Evolutionary conservation across 768 basidiomycete genomes (phyloP).

Genomic region (Favolaschia claudopus): DNA sequence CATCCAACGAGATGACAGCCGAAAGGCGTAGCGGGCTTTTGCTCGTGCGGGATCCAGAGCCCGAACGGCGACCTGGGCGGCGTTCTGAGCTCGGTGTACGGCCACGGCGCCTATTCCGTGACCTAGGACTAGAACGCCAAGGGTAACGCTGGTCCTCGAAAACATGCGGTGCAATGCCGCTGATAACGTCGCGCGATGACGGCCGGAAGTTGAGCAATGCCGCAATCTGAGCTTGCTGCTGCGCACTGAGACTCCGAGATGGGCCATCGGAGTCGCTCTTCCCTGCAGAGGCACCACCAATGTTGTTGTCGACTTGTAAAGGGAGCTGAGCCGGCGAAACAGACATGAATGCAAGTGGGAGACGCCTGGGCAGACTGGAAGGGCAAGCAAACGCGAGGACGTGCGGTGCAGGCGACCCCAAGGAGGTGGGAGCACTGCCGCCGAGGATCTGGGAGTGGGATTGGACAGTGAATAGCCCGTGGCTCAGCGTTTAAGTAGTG

Average conservation of each 20-base stretch:
- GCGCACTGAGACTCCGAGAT: neutral
- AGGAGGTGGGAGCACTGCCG: too few relatives aligned
- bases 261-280: too few relatives aligned
- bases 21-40: slow-evolving; percentile 17
- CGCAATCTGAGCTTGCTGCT: slow-evolving; percentile 16
- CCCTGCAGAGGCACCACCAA: too few relatives aligned
- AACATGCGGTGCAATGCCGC: slow-evolving; percentile 26
- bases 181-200: slow-evolving; percentile 24
- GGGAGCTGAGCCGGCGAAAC: too few relatives aligned
- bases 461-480: too few relatives aligned
- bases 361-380: too few relatives aligned
- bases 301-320: too few relatives aligned
- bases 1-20: slow-evolving; percentile 3
- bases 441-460: too few relatives aligned
- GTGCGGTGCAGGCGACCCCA: too few relatives aligned
- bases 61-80: neutral
- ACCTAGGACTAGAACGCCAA: neutral
- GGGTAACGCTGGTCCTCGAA: slow-evolving; percentile 17
- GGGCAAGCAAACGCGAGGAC: too few relatives aligned
- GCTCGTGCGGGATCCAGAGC: neutral
- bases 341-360: too few relatives aligned
- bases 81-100: neutral
- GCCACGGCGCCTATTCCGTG: neutral
- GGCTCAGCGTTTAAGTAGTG: too few relatives aligned
- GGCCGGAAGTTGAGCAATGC: slow-evolving; percentile 26